Evolutionary conservation across 2,329 filamentous ascomycete genomes (phyloP).

Genomic region (Ceratocystis alfenasii): DNA sequence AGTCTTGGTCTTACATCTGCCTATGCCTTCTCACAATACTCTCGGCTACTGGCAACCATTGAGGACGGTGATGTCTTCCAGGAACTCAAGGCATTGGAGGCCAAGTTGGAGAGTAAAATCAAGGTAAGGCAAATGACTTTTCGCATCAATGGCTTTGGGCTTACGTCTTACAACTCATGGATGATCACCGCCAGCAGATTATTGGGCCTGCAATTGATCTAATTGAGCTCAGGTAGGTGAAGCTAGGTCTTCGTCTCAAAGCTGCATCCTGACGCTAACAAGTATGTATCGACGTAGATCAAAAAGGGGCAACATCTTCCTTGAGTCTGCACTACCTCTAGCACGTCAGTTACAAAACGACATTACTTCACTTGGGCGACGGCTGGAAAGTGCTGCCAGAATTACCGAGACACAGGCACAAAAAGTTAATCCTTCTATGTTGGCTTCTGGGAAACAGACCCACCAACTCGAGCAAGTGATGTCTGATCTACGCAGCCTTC

Average conservation of each 20-base stretch:
- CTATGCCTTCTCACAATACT: conserved; percentile 74
- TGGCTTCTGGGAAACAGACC: conserved; percentile 38
- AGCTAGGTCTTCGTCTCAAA: not conserved
- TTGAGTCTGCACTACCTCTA: conserved; percentile 74
- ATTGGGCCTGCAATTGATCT: conserved; percentile 84
- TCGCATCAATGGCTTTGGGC: not conserved
- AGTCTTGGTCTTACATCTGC: conserved; percentile 75
- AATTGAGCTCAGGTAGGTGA: conserved; percentile 68
- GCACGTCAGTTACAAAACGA: conserved; percentile 74
- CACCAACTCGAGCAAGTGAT: conserved; percentile 51
- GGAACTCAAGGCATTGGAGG: conserved; percentile 61
- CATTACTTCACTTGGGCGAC: conserved; percentile 66
- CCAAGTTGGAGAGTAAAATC: conserved; percentile 72
- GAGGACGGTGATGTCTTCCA: conserved; percentile 54
- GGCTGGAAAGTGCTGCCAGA: conserved; percentile 56
- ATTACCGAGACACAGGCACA: not conserved
- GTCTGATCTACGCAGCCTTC: conserved; percentile 59
- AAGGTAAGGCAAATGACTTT: conserved; percentile 26
- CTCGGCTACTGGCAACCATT: conserved; percentile 63
- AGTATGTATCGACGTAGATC: conserved; percentile 30
- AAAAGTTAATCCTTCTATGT: not conserved
- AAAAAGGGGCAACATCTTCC: conserved; percentile 42
- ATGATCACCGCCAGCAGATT: conserved; percentile 40
- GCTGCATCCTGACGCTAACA: not conserved
- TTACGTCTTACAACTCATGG: conserved; percentile 7